These are phyloP conservation scores for Geopyxis carbonaria DNA, from an alignment of 495 filamentous ascomycete species.

Conservation along the genomic window DNA sequence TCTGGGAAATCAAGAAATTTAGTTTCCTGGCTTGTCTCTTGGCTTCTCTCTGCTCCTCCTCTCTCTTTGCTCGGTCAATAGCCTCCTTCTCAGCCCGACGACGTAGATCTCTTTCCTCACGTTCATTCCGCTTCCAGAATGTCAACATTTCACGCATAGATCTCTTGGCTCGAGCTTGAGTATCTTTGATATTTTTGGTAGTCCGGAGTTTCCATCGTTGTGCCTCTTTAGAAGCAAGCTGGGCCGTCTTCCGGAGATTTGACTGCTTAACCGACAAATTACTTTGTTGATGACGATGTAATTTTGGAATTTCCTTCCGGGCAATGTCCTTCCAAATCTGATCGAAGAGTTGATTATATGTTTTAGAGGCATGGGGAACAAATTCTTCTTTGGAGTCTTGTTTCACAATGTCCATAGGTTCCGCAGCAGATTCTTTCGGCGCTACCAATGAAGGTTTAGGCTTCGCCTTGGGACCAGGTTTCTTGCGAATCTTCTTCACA, in stretches of 20 bases:
- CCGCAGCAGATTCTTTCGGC: slow-evolving; percentile 23
- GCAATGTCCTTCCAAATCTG: slow-evolving; percentile 96
- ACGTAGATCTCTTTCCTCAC: slow-evolving; percentile 85
- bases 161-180: slow-evolving; percentile 88
- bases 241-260: slow-evolving; percentile 92
- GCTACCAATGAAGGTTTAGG: slow-evolving; percentile 1
- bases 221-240: slow-evolving; percentile 92
- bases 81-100: slow-evolving; percentile 92
- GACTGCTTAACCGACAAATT: slow-evolving; percentile 71
- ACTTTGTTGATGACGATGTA: slow-evolving; percentile 64
- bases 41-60: slow-evolving; percentile 89
- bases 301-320: slow-evolving; percentile 81
- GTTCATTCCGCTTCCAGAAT: slow-evolving; percentile 98
- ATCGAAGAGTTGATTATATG: slow-evolving; percentile 92
- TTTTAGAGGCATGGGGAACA: slow-evolving; percentile 62
- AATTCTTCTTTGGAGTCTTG: slow-evolving; percentile 34
- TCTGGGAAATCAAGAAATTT: slow-evolving; percentile 98
- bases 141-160: slow-evolving; percentile 99
- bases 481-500: slow-evolving; percentile 50
- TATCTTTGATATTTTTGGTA: slow-evolving; percentile 96
- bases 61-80: slow-evolving; percentile 87
- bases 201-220: slow-evolving; percentile 92
- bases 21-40: slow-evolving; percentile 96
- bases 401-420: slow-evolving; percentile 32
- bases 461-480: slow-evolving; percentile 35